phyloP scores from a whole-genome alignment of 2,329 filamentous ascomycete species.

The Neospermospora avenae region DNA sequence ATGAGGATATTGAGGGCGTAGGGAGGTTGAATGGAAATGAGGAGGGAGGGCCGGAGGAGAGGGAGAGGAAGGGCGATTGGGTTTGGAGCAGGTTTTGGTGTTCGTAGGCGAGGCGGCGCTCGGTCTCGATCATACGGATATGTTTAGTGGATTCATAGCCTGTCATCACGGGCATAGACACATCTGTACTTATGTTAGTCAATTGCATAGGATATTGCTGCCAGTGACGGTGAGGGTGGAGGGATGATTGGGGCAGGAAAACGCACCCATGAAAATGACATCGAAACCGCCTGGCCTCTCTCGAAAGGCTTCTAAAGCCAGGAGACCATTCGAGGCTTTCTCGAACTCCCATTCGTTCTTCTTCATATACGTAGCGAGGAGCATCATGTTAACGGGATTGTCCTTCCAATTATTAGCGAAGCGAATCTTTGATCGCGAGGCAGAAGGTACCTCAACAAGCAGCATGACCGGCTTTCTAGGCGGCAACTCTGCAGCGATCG shows the following conservation, averaged over 20 bases:
- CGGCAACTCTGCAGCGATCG: background rate
- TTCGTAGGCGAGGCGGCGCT: constrained; percentile 23
- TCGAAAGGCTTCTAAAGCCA: constrained; percentile 44
- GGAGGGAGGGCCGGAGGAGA: background rate
- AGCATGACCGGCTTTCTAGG: constrained; percentile 20
- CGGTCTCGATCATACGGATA: constrained; percentile 45
- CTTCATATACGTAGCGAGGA: constrained; percentile 31
- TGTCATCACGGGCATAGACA: constrained; percentile 54
- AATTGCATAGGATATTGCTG: background rate
- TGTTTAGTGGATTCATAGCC: constrained; percentile 45
- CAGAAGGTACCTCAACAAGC: constrained; percentile 23
- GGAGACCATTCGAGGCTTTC: constrained; percentile 42
- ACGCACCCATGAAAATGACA: constrained; percentile 46
- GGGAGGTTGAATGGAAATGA: constrained; percentile 12
- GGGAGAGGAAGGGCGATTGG: constrained; percentile 2
- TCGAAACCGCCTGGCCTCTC: constrained; percentile 35
- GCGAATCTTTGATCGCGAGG: background rate
- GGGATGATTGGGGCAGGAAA: background rate
- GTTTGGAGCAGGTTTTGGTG: constrained; percentile 16
- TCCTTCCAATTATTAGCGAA: constrained; percentile 24
- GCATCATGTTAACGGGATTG: constrained; percentile 39
- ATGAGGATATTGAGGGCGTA: background rate
- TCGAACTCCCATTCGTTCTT: constrained; percentile 34
- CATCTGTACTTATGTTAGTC: constrained; percentile 39
- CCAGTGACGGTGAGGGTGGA: background rate